A percentile compares a stretch with the other conserved stretches of the same genome.
Conservation (phyloP, 768 basidiomycete species). For the Mycena galopus region DNA sequence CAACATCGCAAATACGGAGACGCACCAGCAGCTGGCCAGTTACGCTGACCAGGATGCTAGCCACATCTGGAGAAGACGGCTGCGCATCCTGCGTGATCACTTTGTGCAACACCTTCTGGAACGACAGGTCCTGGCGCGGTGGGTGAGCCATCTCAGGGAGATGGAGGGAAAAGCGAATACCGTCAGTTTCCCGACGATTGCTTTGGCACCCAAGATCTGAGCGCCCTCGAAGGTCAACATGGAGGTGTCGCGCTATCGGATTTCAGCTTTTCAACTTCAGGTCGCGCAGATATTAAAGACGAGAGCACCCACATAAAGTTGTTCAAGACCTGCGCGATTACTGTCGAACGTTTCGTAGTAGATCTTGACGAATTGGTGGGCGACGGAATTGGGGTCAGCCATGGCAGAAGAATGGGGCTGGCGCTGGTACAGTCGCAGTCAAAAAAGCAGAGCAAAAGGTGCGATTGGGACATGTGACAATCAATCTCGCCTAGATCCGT, state of each 20-base stretch:
- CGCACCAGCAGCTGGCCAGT: conserved; percentile 87
- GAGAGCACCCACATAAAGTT: conserved; percentile 81
- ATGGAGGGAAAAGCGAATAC: background rate
- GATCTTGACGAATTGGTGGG: conserved; percentile 82
- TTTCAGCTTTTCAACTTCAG: conserved; percentile 24
- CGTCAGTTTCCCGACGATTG: conserved; percentile 80
- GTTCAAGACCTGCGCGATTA: conserved; percentile 64
- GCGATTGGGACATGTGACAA: background rate
- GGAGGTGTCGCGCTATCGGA: conserved; percentile 75
- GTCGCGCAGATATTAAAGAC: conserved; percentile 41
- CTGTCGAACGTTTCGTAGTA: conserved; percentile 88
- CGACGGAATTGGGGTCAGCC: conserved; percentile 79
- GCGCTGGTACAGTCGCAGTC: background rate
- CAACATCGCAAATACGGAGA: conserved; percentile 20
- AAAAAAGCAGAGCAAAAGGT: background rate
- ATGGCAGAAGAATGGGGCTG: conserved; percentile 52
- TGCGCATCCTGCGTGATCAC: conserved; percentile 90
- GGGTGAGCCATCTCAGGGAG: background rate
- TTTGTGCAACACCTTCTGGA: conserved; percentile 84
- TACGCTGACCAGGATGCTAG: conserved; percentile 83
- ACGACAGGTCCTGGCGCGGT: conserved; percentile 69
- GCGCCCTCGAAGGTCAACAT: conserved; percentile 89
- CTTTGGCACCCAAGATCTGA: conserved; percentile 64
- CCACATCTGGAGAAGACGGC: conserved; percentile 72
- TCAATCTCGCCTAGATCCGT: background rate